Conservation (phyloP, 495 filamentous ascomycete species). For the Hypoxylon crocopeplum region DNA sequence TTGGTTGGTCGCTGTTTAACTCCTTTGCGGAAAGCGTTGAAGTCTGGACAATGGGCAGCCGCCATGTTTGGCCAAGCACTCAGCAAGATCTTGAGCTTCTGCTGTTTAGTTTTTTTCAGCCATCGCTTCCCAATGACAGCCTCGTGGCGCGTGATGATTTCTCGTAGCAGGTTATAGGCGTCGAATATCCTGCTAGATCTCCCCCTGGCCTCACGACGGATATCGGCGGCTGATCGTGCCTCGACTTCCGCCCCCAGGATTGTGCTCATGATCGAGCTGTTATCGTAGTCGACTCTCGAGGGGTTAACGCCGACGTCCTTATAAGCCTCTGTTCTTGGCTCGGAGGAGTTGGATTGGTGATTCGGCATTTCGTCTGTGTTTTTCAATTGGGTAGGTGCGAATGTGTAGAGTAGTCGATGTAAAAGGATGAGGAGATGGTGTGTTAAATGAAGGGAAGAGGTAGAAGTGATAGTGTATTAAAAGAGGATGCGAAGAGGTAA, state of each 20-base stretch:
- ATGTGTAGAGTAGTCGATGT: too few species aligned
- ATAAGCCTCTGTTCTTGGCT: too few species aligned
- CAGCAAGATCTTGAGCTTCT: slow-evolving; percentile 51
- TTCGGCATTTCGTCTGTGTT: too few species aligned
- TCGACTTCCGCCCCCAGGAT: background rate
- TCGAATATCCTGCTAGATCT: slow-evolving; percentile 17
- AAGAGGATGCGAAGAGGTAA: too few species aligned
- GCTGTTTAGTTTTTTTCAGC: slow-evolving; percentile 53
- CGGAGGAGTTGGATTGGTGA: too few species aligned
- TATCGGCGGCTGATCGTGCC: background rate
- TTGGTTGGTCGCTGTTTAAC: slow-evolving; percentile 15
- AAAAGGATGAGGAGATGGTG: too few species aligned
- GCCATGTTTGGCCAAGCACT: slow-evolving; percentile 58
- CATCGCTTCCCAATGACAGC: slow-evolving; percentile 55
- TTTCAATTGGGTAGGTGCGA: too few species aligned
- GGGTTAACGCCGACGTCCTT: too few species aligned
- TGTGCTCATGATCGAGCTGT: too few species aligned
- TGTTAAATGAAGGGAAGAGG: too few species aligned
- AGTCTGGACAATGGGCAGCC: slow-evolving; percentile 57
- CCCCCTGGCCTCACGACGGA: slow-evolving; percentile 4
- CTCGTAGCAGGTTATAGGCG: slow-evolving; percentile 24
- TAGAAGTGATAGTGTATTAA: too few species aligned
- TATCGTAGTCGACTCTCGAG: too few species aligned
- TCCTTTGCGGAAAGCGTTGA: slow-evolving; percentile 48
- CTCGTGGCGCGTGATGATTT: slow-evolving; percentile 53